phyloP scores from a whole-genome alignment of 352 stramenopile species.

The Blastocystis sp. region DNA sequence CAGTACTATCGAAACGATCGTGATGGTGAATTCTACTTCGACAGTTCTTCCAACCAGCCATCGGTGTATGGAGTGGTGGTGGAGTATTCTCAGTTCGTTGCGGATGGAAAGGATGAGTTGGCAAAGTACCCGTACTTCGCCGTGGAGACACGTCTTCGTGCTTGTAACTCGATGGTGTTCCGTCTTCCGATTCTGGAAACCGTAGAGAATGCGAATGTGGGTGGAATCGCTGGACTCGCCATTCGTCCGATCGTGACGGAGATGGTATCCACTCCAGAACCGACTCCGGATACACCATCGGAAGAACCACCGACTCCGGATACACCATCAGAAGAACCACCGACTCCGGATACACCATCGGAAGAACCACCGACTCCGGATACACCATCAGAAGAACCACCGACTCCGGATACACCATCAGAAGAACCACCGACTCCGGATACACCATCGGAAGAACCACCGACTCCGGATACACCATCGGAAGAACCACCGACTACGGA shows the following conservation, averaged over 20 bases:
- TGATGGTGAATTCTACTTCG: background rate
- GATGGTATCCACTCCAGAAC: background rate
- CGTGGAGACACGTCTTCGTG: background rate
- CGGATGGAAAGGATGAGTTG: background rate
- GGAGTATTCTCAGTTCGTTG: background rate
- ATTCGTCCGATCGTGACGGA: conserved; percentile 21
- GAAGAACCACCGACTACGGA: too few species aligned
- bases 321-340: too few species aligned
- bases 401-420: too few species aligned
- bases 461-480: too few species aligned
- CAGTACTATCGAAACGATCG: background rate
- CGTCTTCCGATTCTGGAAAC: background rate
- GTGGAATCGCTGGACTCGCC: conserved; percentile 11
- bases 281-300: too few species aligned
- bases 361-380: too few species aligned
- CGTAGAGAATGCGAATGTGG: background rate
- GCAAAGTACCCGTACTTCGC: background rate
- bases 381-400: too few species aligned
- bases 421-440: too few species aligned
- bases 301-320: too few species aligned
- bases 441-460: too few species aligned
- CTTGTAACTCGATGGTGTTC: background rate
- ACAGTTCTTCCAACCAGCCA: background rate
- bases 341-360: too few species aligned
- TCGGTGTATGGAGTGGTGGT: background rate